Evolutionary conservation across 352 stramenopile species (phyloP), one percentile per base, ranked within the genome.

Genomic region (Blastocystis sp.): DNA sequence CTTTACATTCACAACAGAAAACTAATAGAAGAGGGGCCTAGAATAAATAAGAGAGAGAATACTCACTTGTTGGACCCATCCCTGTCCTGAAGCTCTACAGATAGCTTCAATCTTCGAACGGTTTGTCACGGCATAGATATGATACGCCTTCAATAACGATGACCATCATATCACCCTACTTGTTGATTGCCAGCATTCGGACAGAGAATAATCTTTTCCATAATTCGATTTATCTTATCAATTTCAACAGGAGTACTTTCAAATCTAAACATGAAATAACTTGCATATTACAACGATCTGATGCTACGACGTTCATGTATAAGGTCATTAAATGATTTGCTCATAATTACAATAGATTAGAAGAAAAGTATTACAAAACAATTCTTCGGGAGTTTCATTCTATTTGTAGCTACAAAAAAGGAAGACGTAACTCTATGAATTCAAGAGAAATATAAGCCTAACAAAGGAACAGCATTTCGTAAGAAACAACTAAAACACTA

Each of bases 401-500:
- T 13, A 22, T 58, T 58, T 58, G n/a, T n/a, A n/a, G n/a, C n/a
- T n/a, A n/a, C n/a, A n/a, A n/a, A n/a, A n/a, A n/a, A n/a, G n/a
- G n/a, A n/a, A n/a, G n/a, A n/a, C n/a, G n/a, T n/a, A n/a, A n/a
- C n/a, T n/a, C n/a, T 48, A 48, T 48, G 40, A 48, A 48, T 48
- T 48, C n/a, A n/a, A n/a, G n/a, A n/a, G n/a, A n/a, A n/a, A n/a
- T n/a, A n/a, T n/a, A n/a, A n/a, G n/a, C n/a, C n/a, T n/a, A n/a
- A n/a, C n/a, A n/a, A n/a, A n/a, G n/a, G n/a, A n/a, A n/a, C n/a
- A n/a, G n/a, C n/a, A n/a, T n/a, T 62, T n/a, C 56, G 57, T 15
- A 35, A 35, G 60, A 70, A 30, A 70, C 60, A 70, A 68, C 27
- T 22, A 37, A 60, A 60, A 81, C 70, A 81, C 40, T 24, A 2